Evolutionary conservation across 768 basidiomycete genomes (phyloP).

Genomic region (Termitomyces titanicus): DNA sequence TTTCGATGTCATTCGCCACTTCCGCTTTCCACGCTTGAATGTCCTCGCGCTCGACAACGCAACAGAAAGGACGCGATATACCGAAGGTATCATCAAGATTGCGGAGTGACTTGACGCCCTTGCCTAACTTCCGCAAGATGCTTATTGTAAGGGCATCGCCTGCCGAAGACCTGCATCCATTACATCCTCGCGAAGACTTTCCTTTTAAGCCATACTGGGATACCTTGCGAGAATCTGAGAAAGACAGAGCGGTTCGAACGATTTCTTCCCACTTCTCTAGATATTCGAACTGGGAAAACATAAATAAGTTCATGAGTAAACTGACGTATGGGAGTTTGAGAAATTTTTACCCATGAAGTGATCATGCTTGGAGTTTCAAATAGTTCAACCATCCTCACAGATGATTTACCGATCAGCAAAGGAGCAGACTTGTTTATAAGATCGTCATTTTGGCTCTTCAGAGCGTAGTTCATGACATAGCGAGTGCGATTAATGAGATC

Average conservation of each 20-base stretch:
- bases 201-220: background rate
- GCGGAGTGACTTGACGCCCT: background rate
- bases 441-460: background rate
- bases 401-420: background rate
- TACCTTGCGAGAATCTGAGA: background rate
- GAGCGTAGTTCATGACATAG: conserved; percentile 1
- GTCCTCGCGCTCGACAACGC: background rate
- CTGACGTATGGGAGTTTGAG: background rate
- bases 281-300: background rate
- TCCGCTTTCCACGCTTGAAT: background rate
- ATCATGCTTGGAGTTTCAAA: background rate
- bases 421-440: conserved; percentile 5
- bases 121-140: conserved; percentile 4
- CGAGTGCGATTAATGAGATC: background rate
- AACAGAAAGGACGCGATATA: background rate
- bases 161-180: background rate
- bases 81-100: conserved; percentile 4
- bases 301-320: background rate
- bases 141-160: background rate
- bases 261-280: conserved; percentile 1
- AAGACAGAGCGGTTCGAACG: background rate
- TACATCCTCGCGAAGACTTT: background rate
- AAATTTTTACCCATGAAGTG: background rate
- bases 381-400: background rate
- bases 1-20: background rate